Base-by-base conservation (phyloP, 768 basidiomycete genomes). In the Serendipita sp. region DNA sequence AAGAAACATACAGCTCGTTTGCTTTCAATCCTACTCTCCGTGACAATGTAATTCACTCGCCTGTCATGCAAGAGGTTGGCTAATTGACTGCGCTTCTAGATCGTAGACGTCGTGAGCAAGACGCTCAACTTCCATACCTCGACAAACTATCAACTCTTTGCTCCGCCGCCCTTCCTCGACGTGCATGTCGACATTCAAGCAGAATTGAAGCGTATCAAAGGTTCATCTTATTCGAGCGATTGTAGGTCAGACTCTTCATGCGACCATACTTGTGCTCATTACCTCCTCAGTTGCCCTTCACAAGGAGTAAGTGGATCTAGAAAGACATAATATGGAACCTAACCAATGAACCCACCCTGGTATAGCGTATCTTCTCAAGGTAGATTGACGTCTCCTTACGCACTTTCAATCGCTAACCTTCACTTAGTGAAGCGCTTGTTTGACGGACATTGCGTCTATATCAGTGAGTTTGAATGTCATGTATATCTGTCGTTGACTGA, bases 91-190 rank as follows among this genome's bases (percentile, higher is more conserved):
- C 8, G 2, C 48, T 18, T 18, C 18, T 51, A 84, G 83, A 78
- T 81, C 58, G 75, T 84, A 41, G 79, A 84, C 66, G 81, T 82
- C 7, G 74, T 83, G 48, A 83, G 76, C 68, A 83, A 80, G 70
- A 81, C 81, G 0, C 70, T 84, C 7, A 77, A 80, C 13, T 84
- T 85, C 69, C 83, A 84, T 69, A 81, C 83, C 0, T 84, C 83
- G 2, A 77, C 80, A 30, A 84, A 83, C 73, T 84, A 84, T 65
- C 78, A 83, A 71, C 76, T 81, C 47, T 73, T 75, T 63, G 83
- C 83, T 1, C 82, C 82, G 0, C 69, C 72, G 23, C 83, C 83
- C 3, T 84, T 81, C 69, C 70, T 76, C 2, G 81, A 83, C 65
- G 82, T 85, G 4, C 82, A 83, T 65, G 82, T 83, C 68, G 79